Conservation (phyloP, 2,329 filamentous ascomycete genomes). For the Didymella pomorum region DNA sequence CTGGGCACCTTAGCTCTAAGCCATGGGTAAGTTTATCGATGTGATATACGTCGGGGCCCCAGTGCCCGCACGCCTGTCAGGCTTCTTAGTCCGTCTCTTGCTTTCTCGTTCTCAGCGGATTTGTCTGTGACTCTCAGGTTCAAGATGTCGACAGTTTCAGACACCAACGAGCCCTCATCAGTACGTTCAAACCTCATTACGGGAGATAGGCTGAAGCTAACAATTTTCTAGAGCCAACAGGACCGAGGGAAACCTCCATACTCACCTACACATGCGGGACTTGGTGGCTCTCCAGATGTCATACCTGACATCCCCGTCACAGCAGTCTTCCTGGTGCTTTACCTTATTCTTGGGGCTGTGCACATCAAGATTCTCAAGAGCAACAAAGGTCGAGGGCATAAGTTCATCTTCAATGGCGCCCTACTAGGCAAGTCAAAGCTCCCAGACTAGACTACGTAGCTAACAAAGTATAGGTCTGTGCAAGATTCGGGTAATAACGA, state of each 20-base stretch:
- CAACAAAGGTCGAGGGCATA: conserved; percentile 52
- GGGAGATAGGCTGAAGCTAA: conserved; percentile 3
- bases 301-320: conserved; percentile 54
- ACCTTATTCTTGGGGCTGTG: conserved; percentile 49
- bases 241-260: conserved; percentile 38
- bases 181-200: conserved; percentile 15
- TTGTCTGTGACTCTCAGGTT: conserved; percentile 5
- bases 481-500: conserved; percentile 54
- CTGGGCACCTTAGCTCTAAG: conserved; percentile 15
- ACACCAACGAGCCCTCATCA: conserved; percentile 17
- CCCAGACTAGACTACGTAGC: not conserved
- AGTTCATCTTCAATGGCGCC: conserved; percentile 54
- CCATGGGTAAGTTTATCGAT: conserved; percentile 16
- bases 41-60: conserved; percentile 13
- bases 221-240: conserved; percentile 22
- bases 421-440: conserved; percentile 48
- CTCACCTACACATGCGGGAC: conserved; percentile 34
- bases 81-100: conserved; percentile 1
- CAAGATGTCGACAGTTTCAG: conserved; percentile 26
- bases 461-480: conserved; percentile 51
- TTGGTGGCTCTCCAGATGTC: conserved; percentile 41
- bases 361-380: conserved; percentile 54
- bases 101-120: not conserved
- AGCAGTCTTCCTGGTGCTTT: conserved; percentile 53
- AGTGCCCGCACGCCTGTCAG: conserved; percentile 15